These are phyloP conservation scores for Tetracentron sinense DNA, from an alignment of 164 flowering plant species.

Conservation along the genomic window DNA sequence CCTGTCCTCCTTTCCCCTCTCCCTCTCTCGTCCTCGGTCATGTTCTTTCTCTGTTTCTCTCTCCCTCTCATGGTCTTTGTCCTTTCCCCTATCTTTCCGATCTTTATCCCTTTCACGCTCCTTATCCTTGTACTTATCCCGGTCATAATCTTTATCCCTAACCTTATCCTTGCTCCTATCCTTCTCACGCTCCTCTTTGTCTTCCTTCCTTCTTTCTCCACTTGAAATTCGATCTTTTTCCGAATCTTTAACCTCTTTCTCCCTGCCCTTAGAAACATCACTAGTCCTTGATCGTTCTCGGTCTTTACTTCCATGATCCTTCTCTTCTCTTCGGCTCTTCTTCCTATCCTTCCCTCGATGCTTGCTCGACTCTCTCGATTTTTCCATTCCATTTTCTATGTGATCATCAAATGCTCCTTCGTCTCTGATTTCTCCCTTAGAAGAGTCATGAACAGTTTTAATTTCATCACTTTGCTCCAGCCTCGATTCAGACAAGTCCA, in stretches of 20 bases:
- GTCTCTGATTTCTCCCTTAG: slow-evolving; percentile 9
- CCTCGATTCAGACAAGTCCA: slow-evolving; percentile 6
- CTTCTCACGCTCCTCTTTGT: slow-evolving; percentile 42
- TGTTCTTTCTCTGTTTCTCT: slow-evolving; percentile 31
- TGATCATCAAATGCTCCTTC: slow-evolving; percentile 26
- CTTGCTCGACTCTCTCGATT: slow-evolving; percentile 30
- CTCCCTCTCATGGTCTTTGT: slow-evolving; percentile 29
- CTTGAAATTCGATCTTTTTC: slow-evolving; percentile 23
- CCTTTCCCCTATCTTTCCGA: slow-evolving; percentile 18
- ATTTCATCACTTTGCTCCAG: not conserved
- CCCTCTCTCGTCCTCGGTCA: slow-evolving; percentile 31
- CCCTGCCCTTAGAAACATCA: slow-evolving; percentile 34
- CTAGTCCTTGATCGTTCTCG: slow-evolving; percentile 32
- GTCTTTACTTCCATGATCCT: slow-evolving; percentile 49
- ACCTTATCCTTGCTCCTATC: slow-evolving; percentile 29
- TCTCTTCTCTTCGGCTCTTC: slow-evolving; percentile 57
- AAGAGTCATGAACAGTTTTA: not conserved
- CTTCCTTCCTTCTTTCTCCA: slow-evolving; percentile 52
- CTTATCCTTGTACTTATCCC: slow-evolving; percentile 39
- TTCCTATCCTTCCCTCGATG: slow-evolving; percentile 54
- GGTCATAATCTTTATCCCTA: slow-evolving; percentile 35
- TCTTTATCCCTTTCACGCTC: slow-evolving; percentile 44
- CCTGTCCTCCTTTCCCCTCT: slow-evolving; percentile 37
- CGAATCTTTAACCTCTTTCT: slow-evolving; percentile 28
- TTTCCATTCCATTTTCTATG: slow-evolving; percentile 29